Conservation (phyloP, 1,139 yeast genomes). For the Pichia sp. region DNA sequence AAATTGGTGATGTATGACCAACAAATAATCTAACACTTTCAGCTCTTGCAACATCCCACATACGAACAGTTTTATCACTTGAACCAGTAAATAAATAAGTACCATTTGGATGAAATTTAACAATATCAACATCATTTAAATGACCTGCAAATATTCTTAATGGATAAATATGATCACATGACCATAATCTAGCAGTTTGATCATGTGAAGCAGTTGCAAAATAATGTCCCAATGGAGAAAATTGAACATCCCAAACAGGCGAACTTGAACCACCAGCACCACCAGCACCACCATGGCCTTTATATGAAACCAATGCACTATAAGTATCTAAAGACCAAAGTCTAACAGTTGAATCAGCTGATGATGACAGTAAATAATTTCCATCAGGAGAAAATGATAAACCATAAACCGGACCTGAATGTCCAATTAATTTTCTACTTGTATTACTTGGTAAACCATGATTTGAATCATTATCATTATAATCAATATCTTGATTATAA, state of each 20-base stretch:
- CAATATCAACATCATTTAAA: conserved; percentile 91
- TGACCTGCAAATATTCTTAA: conserved; percentile 96
- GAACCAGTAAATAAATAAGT: conserved; percentile 93
- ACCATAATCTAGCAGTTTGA: conserved; percentile 96
- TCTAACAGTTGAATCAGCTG: conserved; percentile 88
- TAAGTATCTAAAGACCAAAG: conserved; percentile 93
- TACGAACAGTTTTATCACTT: conserved; percentile 87
- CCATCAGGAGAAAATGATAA: conserved; percentile 88
- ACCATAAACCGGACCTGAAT: conserved; percentile 91
- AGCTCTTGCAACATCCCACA: conserved; percentile 96
- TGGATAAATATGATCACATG: conserved; percentile 96
- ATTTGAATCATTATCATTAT: neutral
- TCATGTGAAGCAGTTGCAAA: conserved; percentile 97
- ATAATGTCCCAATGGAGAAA: conserved; percentile 93
- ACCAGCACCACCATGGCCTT: conserved; percentile 54
- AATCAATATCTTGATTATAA: conserved; percentile 32
- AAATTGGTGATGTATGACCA: conserved; percentile 88
- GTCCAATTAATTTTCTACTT: conserved; percentile 73
- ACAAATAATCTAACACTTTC: conserved; percentile 87
- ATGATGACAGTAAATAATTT: conserved; percentile 68
- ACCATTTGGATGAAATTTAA: conserved; percentile 93
- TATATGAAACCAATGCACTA: conserved; percentile 84
- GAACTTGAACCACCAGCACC: conserved; percentile 40
- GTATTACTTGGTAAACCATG: conserved; percentile 26
- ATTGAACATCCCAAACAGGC: conserved; percentile 96